phyloP scores from a whole-genome alignment of 768 basidiomycete genomes.

The Termitomyces sp. region DNA sequence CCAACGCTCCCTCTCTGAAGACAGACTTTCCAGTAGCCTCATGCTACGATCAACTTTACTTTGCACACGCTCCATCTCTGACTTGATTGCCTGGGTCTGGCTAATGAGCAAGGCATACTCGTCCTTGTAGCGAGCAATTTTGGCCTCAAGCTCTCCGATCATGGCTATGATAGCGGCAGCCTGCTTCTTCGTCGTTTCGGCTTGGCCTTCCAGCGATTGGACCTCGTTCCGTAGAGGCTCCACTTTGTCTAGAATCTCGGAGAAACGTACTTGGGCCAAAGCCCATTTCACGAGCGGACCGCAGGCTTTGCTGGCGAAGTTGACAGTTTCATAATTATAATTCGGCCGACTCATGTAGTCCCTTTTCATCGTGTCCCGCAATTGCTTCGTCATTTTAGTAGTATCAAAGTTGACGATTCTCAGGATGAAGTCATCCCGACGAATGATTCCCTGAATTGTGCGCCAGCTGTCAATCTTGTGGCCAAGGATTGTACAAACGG shows the following conservation, averaged over 20 bases:
- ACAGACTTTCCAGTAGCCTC: conserved; percentile 89
- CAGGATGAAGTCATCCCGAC: conserved; percentile 94
- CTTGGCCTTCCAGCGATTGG: conserved; percentile 85
- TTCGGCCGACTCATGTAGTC: conserved; percentile 89
- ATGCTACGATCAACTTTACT: conserved; percentile 96
- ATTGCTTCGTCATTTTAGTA: conserved; percentile 78
- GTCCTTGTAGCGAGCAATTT: conserved; percentile 92
- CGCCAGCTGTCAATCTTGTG: conserved; percentile 98
- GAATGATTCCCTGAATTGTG: conserved; percentile 91
- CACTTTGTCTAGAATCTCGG: conserved; percentile 94
- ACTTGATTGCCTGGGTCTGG: conserved; percentile 94
- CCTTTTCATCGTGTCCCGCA: conserved; percentile 87
- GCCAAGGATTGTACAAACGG: conserved; percentile 92
- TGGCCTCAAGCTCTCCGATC: conserved; percentile 87
- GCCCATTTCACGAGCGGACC: conserved; percentile 99
- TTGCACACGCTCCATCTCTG: conserved; percentile 96
- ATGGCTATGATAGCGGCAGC: conserved; percentile 86
- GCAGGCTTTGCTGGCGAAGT: conserved; percentile 93
- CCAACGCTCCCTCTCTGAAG: conserved; percentile 93
- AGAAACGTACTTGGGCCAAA: conserved; percentile 93
- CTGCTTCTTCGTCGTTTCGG: conserved; percentile 92
- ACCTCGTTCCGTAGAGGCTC: conserved; percentile 96
- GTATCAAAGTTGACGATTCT: conserved; percentile 97
- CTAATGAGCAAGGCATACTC: conserved; percentile 97
- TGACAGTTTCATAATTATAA: conserved; percentile 93